Conservation (phyloP, 371 early-diverging fungal genomes). For the Entomophthora muscae region DNA sequence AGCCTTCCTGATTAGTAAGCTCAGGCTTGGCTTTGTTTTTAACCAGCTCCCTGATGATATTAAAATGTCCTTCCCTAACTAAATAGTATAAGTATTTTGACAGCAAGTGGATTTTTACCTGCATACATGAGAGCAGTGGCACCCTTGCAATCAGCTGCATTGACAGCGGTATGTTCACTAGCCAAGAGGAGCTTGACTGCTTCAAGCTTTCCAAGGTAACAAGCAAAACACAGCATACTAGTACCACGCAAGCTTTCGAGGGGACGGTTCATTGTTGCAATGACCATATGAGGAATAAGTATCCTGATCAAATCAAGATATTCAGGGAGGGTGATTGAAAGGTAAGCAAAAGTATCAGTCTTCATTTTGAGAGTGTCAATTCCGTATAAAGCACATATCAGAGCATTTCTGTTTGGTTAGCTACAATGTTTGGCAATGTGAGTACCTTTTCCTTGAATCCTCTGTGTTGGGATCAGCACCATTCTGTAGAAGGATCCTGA, state of each 20-base stretch:
- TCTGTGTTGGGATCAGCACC: conserved; percentile 40
- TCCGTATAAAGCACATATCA: conserved; percentile 36
- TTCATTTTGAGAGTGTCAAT: conserved; percentile 34
- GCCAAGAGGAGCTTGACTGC: conserved; percentile 37
- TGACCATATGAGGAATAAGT: conserved; percentile 30
- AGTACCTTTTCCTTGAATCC: conserved; percentile 42
- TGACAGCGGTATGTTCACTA: conserved; percentile 41
- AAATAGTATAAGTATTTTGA: not conserved
- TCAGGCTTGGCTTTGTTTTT: conserved; percentile 35
- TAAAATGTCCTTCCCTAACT: conserved; percentile 49
- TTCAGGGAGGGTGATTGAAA: conserved; percentile 28
- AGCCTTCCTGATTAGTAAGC: conserved; percentile 42
- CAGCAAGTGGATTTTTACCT: conserved; percentile 20
- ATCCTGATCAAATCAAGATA: conserved; percentile 37
- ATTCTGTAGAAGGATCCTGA: conserved; percentile 27
- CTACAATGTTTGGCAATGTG: not conserved
- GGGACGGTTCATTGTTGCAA: conserved; percentile 35
- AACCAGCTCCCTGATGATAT: conserved; percentile 34
- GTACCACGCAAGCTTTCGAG: conserved; percentile 48
- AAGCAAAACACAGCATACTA: conserved; percentile 52
- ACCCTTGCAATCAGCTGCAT: conserved; percentile 46
- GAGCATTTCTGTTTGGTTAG: conserved; percentile 24
- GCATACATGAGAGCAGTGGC: conserved; percentile 69
- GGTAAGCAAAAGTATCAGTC: conserved; percentile 31
- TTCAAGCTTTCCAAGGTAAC: conserved; percentile 46